Conservation (phyloP, 2,329 filamentous ascomycete genomes). For the Domatiomyces catenatus region DNA sequence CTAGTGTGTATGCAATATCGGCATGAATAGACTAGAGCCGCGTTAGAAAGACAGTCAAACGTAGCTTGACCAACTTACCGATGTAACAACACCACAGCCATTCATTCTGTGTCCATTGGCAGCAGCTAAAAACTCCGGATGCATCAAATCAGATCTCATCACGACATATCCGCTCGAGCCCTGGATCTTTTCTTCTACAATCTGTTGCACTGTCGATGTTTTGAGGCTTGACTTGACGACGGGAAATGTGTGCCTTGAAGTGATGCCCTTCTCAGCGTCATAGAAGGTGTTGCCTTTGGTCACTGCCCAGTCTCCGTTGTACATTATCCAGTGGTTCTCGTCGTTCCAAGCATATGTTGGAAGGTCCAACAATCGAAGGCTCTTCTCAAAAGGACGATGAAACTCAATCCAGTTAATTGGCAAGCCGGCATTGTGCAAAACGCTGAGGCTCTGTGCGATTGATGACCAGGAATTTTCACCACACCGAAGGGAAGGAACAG, state of each 20-base stretch:
- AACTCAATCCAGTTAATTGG: slow-evolving; percentile 57
- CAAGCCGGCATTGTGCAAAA: slow-evolving; percentile 47
- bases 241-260: not conserved
- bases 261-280: slow-evolving; percentile 5
- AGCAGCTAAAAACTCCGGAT: slow-evolving; percentile 25
- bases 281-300: too few species aligned
- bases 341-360: slow-evolving; percentile 52
- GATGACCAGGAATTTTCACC: slow-evolving; percentile 51
- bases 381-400: slow-evolving; percentile 44
- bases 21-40: slow-evolving; percentile 14
- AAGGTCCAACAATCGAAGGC: slow-evolving; percentile 43
- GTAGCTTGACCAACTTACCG: too few species aligned
- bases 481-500: slow-evolving; percentile 46
- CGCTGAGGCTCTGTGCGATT: slow-evolving; percentile 41
- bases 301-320: too few species aligned
- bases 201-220: slow-evolving; percentile 16
- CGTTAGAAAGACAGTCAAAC: not conserved
- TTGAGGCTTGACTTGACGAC: slow-evolving; percentile 1
- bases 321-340: slow-evolving; percentile 57
- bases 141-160: slow-evolving; percentile 23
- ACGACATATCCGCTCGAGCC: slow-evolving; percentile 17
- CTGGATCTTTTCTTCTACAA: slow-evolving; percentile 23
- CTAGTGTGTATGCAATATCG: slow-evolving; percentile 19
- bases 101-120: slow-evolving; percentile 32
- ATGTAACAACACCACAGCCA: slow-evolving; percentile 27